Evolutionary conservation across 805 yeast species (phyloP).

Genomic region (Schwanniomyces pseudopolymorphus): DNA sequence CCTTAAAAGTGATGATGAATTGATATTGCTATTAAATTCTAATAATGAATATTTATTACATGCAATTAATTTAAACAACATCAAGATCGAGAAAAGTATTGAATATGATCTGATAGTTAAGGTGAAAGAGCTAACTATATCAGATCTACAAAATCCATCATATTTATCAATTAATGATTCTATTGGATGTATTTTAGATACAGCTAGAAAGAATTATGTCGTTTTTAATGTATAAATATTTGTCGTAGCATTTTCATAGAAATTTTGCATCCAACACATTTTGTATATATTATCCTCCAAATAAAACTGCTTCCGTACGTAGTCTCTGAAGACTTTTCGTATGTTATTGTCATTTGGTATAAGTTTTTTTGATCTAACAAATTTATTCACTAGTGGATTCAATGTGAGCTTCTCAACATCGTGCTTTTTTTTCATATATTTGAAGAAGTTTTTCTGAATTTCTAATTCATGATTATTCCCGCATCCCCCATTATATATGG

Average conservation of each 20-base stretch:
- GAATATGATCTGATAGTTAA: background rate
- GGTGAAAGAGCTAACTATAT: background rate
- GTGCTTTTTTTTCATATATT: conserved; percentile 25
- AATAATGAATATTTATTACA: background rate
- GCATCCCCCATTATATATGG: conserved; percentile 9
- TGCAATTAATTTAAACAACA: background rate
- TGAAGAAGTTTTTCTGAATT: conserved; percentile 25
- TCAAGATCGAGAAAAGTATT: background rate
- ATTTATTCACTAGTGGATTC: conserved; percentile 17
- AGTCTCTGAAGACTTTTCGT: conserved; percentile 23
- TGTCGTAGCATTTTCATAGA: conserved; percentile 16
- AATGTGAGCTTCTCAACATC: conserved; percentile 9
- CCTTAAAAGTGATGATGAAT: conserved; percentile 7
- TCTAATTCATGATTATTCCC: background rate
- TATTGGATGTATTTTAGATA: conserved; percentile 42
- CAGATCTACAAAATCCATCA: conserved; percentile 20
- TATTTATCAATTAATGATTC: conserved; percentile 31
- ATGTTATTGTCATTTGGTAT: conserved; percentile 32
- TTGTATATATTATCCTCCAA: conserved; percentile 15
- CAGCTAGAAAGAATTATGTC: conserved; percentile 36
- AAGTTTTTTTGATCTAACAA: conserved; percentile 21
- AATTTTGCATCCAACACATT: conserved; percentile 25
- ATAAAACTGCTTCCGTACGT: conserved; percentile 30
- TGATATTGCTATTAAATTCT: conserved; percentile 3
- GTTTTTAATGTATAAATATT: conserved; percentile 23